Evolutionary conservation across 2,329 filamentous ascomycete genomes (phyloP).

Genomic region (Thyridium curvatum): DNA sequence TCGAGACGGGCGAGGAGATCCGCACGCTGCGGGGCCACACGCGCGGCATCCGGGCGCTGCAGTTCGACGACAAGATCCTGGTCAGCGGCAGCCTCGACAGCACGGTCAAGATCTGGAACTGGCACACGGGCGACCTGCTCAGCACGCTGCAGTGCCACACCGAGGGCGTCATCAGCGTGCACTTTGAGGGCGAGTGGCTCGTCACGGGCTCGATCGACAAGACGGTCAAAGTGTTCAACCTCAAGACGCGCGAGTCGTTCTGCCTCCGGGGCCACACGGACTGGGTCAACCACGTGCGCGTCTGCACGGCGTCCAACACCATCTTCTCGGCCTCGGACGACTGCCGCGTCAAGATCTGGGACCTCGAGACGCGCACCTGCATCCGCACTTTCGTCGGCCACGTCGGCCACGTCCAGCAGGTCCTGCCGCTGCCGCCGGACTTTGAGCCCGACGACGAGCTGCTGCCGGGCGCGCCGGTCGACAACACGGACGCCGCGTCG

Average conservation of each 20-base stretch:
- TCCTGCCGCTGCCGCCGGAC: constrained; percentile 75
- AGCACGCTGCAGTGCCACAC: constrained; percentile 74
- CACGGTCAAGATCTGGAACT: constrained; percentile 93
- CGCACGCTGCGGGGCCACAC: constrained; percentile 81
- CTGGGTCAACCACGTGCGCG: constrained; percentile 93
- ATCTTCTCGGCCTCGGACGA: constrained; percentile 93
- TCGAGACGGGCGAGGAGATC: constrained; percentile 79
- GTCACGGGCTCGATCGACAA: constrained; percentile 78
- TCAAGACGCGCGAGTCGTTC: constrained; percentile 75
- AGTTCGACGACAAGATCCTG: constrained; percentile 88
- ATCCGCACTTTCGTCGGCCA: constrained; percentile 79
- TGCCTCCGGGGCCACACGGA: constrained; percentile 78
- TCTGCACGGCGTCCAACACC: constrained; percentile 67
- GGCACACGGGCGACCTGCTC: constrained; percentile 82
- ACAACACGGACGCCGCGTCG: constrained; percentile 48
- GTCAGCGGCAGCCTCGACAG: constrained; percentile 86
- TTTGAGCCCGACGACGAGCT: constrained; percentile 77
- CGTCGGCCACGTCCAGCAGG: constrained; percentile 91
- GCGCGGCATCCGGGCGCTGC: constrained; percentile 76
- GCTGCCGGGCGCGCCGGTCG: constrained; percentile 30
- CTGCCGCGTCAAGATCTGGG: constrained; percentile 68
- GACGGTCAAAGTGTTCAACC: constrained; percentile 90
- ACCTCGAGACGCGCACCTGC: constrained; percentile 70
- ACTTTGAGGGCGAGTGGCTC: constrained; percentile 79
- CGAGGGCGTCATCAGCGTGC: constrained; percentile 77